Evolutionary conservation across 441 rosid species (phyloP).

Genomic region (Eruca vesicaria): DNA sequence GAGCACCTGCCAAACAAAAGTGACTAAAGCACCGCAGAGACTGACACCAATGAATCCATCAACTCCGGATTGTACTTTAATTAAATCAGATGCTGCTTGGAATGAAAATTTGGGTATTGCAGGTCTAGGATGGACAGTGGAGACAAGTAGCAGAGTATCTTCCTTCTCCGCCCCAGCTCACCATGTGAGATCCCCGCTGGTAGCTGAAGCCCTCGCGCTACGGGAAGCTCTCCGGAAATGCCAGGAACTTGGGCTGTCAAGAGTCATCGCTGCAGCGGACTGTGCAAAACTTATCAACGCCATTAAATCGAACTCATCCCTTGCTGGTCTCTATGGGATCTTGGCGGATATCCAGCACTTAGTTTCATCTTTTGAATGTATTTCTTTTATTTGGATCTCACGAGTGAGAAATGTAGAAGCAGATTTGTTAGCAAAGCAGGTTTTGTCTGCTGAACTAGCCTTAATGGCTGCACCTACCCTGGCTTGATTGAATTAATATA

Average conservation of each 20-base stretch:
- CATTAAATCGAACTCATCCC: too few relatives aligned
- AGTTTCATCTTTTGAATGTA: too few relatives aligned
- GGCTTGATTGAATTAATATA: too few relatives aligned
- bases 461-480: too few relatives aligned
- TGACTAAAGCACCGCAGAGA: too few relatives aligned
- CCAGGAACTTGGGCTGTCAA: neutral
- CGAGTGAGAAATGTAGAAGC: too few relatives aligned
- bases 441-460: too few relatives aligned
- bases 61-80: neutral
- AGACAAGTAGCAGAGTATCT: neutral
- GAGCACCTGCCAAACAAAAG: neutral
- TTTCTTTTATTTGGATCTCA: too few relatives aligned
- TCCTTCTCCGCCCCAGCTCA: neutral
- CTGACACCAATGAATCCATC: neutral
- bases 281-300: neutral
- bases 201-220: neutral
- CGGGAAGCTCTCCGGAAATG: neutral
- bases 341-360: too few relatives aligned
- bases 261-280: neutral
- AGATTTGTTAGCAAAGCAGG: too few relatives aligned
- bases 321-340: too few relatives aligned
- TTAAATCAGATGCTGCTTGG: neutral
- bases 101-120: neutral
- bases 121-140: neutral
- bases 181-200: neutral